Conservation (phyloP, 805 yeast genomes). For the Saccharomycopsis oosterbeekiorum region DNA sequence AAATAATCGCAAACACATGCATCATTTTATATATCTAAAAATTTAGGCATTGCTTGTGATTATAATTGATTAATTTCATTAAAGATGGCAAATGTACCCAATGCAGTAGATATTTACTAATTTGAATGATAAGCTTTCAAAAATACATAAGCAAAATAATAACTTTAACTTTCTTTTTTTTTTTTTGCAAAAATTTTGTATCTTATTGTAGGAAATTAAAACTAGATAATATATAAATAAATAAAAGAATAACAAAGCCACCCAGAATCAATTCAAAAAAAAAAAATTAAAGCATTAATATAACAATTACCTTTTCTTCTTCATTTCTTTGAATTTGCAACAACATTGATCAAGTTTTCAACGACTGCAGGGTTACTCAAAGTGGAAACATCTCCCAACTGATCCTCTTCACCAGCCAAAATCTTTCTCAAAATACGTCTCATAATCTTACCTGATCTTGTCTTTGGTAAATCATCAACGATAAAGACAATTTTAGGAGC, state of each 20-base stretch:
- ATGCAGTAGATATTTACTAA: too few species aligned
- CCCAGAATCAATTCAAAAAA: neutral
- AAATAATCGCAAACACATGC: too few species aligned
- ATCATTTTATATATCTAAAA: too few species aligned
- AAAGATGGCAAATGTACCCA: too few species aligned
- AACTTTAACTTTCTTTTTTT: neutral
- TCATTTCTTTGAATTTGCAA: constrained; percentile 18
- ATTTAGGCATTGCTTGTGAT: too few species aligned
- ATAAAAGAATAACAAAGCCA: neutral
- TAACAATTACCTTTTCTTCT: neutral
- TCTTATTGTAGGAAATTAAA: neutral
- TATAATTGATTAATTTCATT: too few species aligned
- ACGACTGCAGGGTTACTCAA: constrained; percentile 71
- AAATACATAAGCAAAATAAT: too few species aligned
- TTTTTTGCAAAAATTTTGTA: neutral
- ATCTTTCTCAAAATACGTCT: constrained; percentile 76
- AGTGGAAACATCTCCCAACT: constrained; percentile 71
- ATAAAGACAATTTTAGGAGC: constrained; percentile 68
- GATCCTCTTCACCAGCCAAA: constrained; percentile 67
- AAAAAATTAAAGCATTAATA: neutral
- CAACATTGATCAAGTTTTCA: constrained; percentile 50
- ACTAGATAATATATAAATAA: neutral
- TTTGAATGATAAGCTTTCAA: too few species aligned
- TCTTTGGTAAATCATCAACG: constrained; percentile 74
- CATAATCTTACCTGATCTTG: constrained; percentile 83